Conservation (phyloP, 306 rosid genomes). For the Geum urbanum region DNA sequence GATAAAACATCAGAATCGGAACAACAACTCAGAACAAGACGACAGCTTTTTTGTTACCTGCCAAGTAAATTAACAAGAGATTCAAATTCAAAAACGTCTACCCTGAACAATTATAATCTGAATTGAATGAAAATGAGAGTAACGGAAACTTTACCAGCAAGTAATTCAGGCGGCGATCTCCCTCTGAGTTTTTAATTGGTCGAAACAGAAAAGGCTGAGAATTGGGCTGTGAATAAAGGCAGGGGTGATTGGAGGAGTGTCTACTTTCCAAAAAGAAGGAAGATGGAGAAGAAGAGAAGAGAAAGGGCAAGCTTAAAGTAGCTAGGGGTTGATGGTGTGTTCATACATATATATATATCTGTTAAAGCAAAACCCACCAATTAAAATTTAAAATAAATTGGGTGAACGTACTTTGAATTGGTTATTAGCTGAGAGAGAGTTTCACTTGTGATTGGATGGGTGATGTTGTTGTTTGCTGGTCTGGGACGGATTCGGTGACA, state of each 20-base stretch:
- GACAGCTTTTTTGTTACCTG: background rate
- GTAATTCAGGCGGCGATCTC: background rate
- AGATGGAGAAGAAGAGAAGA: background rate
- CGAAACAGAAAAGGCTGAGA: background rate
- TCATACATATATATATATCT: no score
- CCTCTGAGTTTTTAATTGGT: background rate
- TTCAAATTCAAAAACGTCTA: background rate
- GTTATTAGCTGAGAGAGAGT: no score
- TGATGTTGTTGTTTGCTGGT: background rate
- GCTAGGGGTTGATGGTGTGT: background rate
- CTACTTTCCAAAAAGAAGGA: background rate
- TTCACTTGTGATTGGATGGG: background rate
- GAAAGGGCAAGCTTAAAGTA: no score
- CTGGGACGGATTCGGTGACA: background rate
- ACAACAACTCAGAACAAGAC: conserved; percentile 14
- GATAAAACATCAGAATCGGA: conserved; percentile 79
- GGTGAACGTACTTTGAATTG: no score
- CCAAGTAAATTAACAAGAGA: no score
- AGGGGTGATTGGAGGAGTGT: no score
- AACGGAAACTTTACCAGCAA: background rate
- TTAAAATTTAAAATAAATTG: no score
- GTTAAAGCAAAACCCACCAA: no score
- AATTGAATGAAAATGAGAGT: background rate
- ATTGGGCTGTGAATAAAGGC: background rate
- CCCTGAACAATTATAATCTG: background rate